A percentile compares a stretch with the other conserved stretches of the same genome.
Evolutionary conservation across 305 asterid genomes (phyloP).

Genomic region (Rubia balearica): DNA sequence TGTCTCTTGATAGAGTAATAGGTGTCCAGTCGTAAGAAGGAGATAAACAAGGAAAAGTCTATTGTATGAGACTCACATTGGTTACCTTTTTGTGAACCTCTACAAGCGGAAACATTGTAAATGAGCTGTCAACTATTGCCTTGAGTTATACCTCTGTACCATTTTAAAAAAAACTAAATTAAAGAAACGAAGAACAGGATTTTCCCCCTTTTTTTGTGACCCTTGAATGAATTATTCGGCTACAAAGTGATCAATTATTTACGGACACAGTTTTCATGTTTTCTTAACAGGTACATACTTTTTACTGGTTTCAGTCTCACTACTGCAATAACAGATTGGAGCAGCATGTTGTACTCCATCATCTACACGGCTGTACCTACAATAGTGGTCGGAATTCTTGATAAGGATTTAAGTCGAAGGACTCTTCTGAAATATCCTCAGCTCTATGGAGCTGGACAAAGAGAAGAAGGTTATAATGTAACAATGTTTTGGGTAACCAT

Average conservation of each 20-base stretch:
- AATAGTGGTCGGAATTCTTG: slow-evolving; percentile 70
- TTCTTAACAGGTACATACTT: slow-evolving; percentile 65
- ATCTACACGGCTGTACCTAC: slow-evolving; percentile 85
- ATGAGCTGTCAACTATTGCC: slow-evolving; percentile 2
- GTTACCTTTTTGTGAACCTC: neutral
- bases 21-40: neutral
- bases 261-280: slow-evolving; percentile 6
- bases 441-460: slow-evolving; percentile 84
- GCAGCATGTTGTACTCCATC: slow-evolving; percentile 84
- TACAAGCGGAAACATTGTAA: neutral
- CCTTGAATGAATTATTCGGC: neutral
- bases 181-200: neutral
- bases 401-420: slow-evolving; percentile 73
- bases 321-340: slow-evolving; percentile 96
- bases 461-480: slow-evolving; percentile 72
- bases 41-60: neutral
- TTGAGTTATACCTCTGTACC: neutral
- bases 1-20: neutral
- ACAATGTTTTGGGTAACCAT: slow-evolving; percentile 71
- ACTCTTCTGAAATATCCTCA: slow-evolving; percentile 75
- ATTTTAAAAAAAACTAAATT: neutral
- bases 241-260: slow-evolving; percentile 3
- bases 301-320: slow-evolving; percentile 78
- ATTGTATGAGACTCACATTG: neutral
- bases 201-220: neutral